Conservation (phyloP, 495 filamentous ascomycete species). For the Achaetomiella virescens region DNA sequence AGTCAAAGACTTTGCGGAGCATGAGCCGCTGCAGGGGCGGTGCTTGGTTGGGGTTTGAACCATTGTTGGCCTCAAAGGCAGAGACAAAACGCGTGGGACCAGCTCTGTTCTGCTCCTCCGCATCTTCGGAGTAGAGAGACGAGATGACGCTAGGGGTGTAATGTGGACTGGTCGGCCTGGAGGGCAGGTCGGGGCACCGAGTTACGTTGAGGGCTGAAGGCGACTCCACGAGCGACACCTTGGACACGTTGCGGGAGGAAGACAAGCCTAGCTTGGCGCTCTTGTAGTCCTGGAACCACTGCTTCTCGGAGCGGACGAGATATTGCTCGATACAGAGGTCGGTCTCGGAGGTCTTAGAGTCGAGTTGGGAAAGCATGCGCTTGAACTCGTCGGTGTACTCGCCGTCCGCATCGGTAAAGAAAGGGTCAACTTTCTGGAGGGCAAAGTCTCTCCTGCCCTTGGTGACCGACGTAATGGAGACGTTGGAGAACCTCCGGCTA, state of each 20-base stretch:
- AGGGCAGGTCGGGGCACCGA: slow-evolving; percentile 11
- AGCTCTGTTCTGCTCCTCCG: neutral
- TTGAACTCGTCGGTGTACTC: slow-evolving; percentile 52
- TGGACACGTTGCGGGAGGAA: slow-evolving; percentile 9
- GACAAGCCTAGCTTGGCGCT: slow-evolving; percentile 22
- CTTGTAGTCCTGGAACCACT: slow-evolving; percentile 52
- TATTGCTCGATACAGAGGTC: slow-evolving; percentile 59
- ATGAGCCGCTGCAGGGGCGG: slow-evolving; percentile 11
- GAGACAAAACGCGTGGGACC: neutral
- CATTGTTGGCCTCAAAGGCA: slow-evolving; percentile 5
- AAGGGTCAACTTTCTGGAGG: slow-evolving; percentile 59
- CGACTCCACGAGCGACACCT: slow-evolving; percentile 5
- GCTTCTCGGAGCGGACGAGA: slow-evolving; percentile 55
- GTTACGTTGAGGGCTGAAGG: neutral
- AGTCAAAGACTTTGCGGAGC: slow-evolving; percentile 40
- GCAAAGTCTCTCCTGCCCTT: slow-evolving; percentile 32
- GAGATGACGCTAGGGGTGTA: slow-evolving; percentile 16
- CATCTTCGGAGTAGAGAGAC: slow-evolving; percentile 9
- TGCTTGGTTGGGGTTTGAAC: neutral
- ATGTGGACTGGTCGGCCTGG: neutral
- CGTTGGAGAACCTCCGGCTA: neutral
- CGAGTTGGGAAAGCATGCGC: slow-evolving; percentile 44
- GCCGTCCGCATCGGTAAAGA: slow-evolving; percentile 58
- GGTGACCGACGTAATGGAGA: slow-evolving; percentile 15
- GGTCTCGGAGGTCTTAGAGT: slow-evolving; percentile 50